Base-by-base conservation (phyloP, 2,329 filamentous ascomycete species). In the Incumbomyces delicatus region DNA sequence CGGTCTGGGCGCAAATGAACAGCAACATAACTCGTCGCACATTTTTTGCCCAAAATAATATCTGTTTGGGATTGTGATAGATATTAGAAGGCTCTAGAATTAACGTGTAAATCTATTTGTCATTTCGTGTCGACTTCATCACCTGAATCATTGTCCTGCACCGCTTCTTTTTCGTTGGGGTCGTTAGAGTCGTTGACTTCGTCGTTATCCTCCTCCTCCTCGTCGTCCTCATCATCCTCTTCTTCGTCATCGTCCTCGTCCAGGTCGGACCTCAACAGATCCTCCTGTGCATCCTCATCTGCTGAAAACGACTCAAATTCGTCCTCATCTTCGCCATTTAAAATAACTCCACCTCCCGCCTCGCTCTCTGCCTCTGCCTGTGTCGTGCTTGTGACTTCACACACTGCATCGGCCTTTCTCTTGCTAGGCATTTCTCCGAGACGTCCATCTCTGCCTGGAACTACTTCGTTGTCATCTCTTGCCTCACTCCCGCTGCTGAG, bases 351-450 rank as follows among this genome's bases (percentile, higher is more conserved):
- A 34, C 29, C 35, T 43, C 47, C 43, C 30, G 30, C 13, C 33
- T 44, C 41, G 41, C 32, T 53, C 45, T 16, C 29, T 29, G 20
- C 34, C 37, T 57, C 32, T 50, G 46, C 34, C 58, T 60, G 35
- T 50, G 54, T 29, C 41, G 48, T 27, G 36, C 36, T 37, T 14
- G 42, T 31, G 22, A 38, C 50, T 12, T 68, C 64, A 43, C 67
- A 70, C 17, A 59, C 63, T 18, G 80, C 77, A 14, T 80, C 77
- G 13, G 71, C 68, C 57, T 81, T 81, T 58, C 90, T 84, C 68
- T 94, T 86, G 66, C 80, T 83, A 49, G 70, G 68, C 81, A 94
- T 95, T 66, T 95, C 87, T 14, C 89, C 89, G 0, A 94, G 71
- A 55, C 80, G 77, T 11, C 88, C 88, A 50, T 85, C 77, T 39